phyloP scores from a whole-genome alignment of 805 yeast genomes.

The Wickerhamiella azyma region DNA sequence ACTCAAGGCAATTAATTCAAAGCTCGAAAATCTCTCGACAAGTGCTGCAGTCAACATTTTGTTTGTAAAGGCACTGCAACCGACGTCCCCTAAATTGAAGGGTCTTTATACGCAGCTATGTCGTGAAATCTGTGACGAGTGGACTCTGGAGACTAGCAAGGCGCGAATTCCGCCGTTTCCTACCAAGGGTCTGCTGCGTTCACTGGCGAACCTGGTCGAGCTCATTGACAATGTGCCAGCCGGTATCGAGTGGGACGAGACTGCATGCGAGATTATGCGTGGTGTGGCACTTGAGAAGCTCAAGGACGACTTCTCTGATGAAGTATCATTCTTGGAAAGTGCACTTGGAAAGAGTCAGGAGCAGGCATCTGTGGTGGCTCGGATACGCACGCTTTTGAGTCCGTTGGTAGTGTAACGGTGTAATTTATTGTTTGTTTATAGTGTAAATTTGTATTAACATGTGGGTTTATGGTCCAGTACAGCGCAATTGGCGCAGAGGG shows the following conservation, averaged over 20 bases:
- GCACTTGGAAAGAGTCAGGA: neutral
- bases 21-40: neutral
- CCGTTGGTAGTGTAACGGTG: neutral
- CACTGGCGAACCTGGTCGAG: neutral
- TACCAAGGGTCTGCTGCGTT: neutral
- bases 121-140: neutral
- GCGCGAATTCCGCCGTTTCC: neutral
- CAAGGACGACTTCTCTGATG: neutral
- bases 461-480: too few relatives aligned
- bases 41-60: neutral
- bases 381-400: neutral
- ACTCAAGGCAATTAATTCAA: neutral
- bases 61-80: neutral
- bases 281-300: neutral
- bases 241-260: constrained; percentile 1
- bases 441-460: too few relatives aligned
- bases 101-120: neutral
- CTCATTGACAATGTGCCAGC: neutral
- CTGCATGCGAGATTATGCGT: neutral
- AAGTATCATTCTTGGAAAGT: neutral
- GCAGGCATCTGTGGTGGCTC: neutral
- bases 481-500: too few relatives aligned
- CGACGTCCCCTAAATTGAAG: neutral
- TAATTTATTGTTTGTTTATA: too few relatives aligned
- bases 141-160: neutral